A percentile compares a stretch with the other conserved stretches of the same genome.
Conservation (phyloP, 306 rosid species). For the Citrullus amarus region DNA sequence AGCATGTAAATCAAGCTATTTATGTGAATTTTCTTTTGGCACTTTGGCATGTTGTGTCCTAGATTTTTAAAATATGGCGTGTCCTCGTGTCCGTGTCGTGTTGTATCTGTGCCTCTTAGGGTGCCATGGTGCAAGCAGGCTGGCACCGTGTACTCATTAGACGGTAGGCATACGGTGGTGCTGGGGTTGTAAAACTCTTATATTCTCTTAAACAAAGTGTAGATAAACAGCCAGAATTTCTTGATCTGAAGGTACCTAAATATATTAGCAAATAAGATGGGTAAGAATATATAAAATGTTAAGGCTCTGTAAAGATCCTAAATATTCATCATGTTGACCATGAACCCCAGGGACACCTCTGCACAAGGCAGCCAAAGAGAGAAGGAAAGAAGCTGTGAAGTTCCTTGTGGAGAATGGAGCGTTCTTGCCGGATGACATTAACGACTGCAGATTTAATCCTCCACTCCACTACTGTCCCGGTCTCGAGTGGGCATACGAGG, state of each 20-base stretch:
- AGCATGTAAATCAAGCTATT: too few species aligned
- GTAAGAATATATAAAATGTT: background rate
- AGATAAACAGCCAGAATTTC: background rate
- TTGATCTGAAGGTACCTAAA: background rate
- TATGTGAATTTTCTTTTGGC: too few species aligned
- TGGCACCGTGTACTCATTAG: background rate
- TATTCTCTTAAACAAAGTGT: background rate
- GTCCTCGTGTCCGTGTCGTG: too few species aligned
- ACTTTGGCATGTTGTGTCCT: too few species aligned
- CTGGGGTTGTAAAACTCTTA: background rate
- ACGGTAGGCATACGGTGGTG: background rate
- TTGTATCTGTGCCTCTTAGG: too few species aligned
- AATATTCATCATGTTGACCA: background rate
- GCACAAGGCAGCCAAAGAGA: slow-evolving; percentile 87
- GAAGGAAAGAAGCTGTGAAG: slow-evolving; percentile 76
- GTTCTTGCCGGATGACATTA: slow-evolving; percentile 74
- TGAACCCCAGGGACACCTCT: slow-evolving; percentile 81
- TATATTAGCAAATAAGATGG: background rate
- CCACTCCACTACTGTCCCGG: slow-evolving; percentile 91
- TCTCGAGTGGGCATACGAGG: slow-evolving; percentile 99
- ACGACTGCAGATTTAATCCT: slow-evolving; percentile 83
- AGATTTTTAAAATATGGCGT: too few species aligned
- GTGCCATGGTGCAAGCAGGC: background rate
- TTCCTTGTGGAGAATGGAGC: slow-evolving; percentile 87
- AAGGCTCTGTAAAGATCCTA: background rate